These are phyloP conservation scores for Rhododendron molle DNA, from an alignment of 148 eudicot genomes.

Conservation along the genomic window DNA sequence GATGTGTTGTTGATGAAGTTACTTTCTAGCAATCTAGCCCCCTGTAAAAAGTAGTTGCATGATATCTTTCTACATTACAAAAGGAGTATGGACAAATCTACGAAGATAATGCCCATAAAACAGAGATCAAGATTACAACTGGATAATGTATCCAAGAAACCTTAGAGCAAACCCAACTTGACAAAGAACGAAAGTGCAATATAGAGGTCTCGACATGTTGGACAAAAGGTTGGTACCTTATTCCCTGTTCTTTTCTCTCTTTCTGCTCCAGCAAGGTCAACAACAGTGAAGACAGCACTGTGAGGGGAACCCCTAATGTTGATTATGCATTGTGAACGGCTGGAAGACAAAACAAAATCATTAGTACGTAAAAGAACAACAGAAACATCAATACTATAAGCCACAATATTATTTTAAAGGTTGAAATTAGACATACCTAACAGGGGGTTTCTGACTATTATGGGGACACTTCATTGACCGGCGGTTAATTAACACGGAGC, in stretches of 20 bases:
- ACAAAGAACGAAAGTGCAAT: background rate
- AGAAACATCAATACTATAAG: background rate
- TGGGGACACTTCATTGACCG: background rate
- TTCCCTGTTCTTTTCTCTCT: constrained; percentile 90
- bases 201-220: background rate
- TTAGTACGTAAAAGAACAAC: background rate
- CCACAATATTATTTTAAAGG: background rate
- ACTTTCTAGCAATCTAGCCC: constrained; percentile 76
- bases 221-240: constrained; percentile 40
- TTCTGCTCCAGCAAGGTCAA: constrained; percentile 98
- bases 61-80: background rate
- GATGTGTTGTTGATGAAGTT: constrained; percentile 95
- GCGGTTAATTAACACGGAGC: background rate
- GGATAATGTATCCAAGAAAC: background rate
- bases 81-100: background rate
- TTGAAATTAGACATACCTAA: background rate
- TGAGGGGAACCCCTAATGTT: constrained; percentile 45
- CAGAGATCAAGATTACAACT: background rate
- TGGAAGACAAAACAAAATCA: constrained; percentile 17
- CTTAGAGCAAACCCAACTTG: background rate
- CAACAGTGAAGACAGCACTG: constrained; percentile 64
- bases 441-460: background rate
- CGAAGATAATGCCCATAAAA: background rate
- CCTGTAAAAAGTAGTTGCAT: constrained; percentile 45
- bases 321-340: constrained; percentile 96